Evolutionary conservation across 192 early-diverging fungal species (phyloP), one percentile per base, ranked within the genome.

Genomic region (Linnemannia hyalina): DNA sequence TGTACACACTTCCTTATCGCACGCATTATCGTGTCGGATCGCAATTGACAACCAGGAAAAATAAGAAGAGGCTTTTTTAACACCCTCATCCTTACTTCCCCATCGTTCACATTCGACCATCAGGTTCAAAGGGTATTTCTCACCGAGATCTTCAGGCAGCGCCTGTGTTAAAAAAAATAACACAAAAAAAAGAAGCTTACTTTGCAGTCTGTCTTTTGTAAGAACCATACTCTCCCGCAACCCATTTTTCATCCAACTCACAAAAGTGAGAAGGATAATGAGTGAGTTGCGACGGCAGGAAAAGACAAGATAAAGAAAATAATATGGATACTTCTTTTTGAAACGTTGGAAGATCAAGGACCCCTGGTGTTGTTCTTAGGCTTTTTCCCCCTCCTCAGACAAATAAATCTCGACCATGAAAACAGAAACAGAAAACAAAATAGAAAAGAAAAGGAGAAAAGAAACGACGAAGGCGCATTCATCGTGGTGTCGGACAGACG

Each of bases 91-190:
- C 35, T n/a, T 8, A 20, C 29, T 32, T 60, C 60, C 73, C 20
- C 35, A 35, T 1, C 32, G 32, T 83, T 16, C 71, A 35, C 70
- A 69, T 76, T 74, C 55, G 47, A 81, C 76, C 80, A 70, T 86
- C 84, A 86, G 84, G 84, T 86, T 86, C 84, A 86, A 86, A 86
- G 84, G 79, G 84, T 86, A 81, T 86, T 86, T 86, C 84, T 86
- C 84, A 86, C 84, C 80, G 68, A 86, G 84, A 78, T 81, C 76
- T 81, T 81, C 83, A 76, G 70, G 70, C 83, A 74, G 74, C 76
- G 41, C 40, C 65, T 16, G 63, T 52, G 5, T 16, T 52, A 52
- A 46, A 46, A 10, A 9, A 3, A 52, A 52, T 18, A 20, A 52
- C 49, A 52, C 13, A 4, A 18, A 15, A 49, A 49, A 52, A 52